Percentiles rank a stretch among this genome's conserved stretches.
Conservation (phyloP, 208 protist genomes). For the Sergeia podlipaevii region DNA sequence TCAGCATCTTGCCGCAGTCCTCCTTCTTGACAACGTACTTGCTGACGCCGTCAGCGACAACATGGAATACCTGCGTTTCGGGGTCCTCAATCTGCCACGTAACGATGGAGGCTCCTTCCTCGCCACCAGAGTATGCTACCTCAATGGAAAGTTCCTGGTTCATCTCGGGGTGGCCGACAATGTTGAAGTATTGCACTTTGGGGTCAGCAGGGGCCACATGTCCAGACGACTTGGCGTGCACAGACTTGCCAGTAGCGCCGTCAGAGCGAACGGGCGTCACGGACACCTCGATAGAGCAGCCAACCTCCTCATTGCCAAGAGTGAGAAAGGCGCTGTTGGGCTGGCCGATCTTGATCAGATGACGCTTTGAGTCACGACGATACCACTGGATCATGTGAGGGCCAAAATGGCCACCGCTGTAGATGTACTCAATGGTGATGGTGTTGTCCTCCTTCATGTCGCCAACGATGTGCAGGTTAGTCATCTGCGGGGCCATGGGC, state of each 20-base stretch:
- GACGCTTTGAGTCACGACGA: conserved; percentile 48
- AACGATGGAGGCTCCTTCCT: conserved; percentile 60
- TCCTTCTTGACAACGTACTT: conserved; percentile 53
- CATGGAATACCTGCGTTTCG: conserved; percentile 45
- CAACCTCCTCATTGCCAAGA: conserved; percentile 74
- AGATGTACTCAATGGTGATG: conserved; percentile 77
- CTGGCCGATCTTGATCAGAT: conserved; percentile 52
- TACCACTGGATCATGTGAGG: conserved; percentile 88
- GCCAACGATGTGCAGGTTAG: conserved; percentile 65
- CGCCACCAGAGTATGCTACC: conserved; percentile 73
- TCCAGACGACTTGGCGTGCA: conserved; percentile 37
- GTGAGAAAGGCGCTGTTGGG: conserved; percentile 66
- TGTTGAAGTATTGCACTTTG: conserved; percentile 57
- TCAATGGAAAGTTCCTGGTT: conserved; percentile 59
- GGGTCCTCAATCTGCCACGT: conserved; percentile 71
- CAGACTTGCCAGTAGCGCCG: conserved; percentile 58
- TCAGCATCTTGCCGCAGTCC: conserved; percentile 76
- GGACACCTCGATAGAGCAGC: conserved; percentile 79
- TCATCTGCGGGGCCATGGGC: conserved; percentile 47
- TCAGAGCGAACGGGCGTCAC: conserved; percentile 85
- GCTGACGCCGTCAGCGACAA: conserved; percentile 40
- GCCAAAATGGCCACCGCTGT: conserved; percentile 79
- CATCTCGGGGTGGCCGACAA: conserved; percentile 55
- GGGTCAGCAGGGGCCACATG: conserved; percentile 51
- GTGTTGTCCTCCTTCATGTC: conserved; percentile 64